Percentiles rank a stretch among this genome's conserved stretches.
phyloP scores from a whole-genome alignment of 2,329 filamentous ascomycete genomes.

The Beauveria sp. region DNA sequence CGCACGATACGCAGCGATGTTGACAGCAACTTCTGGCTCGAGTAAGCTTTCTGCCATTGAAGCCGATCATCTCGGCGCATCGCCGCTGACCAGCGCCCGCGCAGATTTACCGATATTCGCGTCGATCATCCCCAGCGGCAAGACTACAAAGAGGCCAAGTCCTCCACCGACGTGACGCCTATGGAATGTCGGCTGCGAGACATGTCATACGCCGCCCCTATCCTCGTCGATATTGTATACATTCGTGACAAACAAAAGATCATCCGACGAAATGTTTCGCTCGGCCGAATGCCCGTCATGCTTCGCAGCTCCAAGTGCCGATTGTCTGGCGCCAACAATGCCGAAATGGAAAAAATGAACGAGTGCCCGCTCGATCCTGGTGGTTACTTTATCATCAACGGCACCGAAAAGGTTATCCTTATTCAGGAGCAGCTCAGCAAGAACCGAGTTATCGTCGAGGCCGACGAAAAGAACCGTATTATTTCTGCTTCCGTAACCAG shows the following conservation, averaged over 20 bases:
- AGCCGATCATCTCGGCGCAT: background rate
- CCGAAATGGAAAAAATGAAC: conserved; percentile 84
- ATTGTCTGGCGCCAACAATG: conserved; percentile 73
- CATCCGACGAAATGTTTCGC: conserved; percentile 66
- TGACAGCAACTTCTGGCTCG: conserved; percentile 86
- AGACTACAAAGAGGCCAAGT: conserved; percentile 64
- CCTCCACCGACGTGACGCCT: conserved; percentile 71
- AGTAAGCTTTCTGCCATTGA: conserved; percentile 34
- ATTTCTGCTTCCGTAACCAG: conserved; percentile 95
- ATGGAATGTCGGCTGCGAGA: conserved; percentile 96
- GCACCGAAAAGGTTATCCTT: conserved; percentile 96
- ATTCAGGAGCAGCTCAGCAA: conserved; percentile 99
- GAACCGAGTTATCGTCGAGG: conserved; percentile 96
- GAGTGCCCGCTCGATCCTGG: conserved; percentile 95
- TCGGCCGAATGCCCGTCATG: conserved; percentile 95
- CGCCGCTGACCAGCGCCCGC: background rate
- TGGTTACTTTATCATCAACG: conserved; percentile 95
- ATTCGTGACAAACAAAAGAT: conserved; percentile 72
- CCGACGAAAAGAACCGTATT: conserved; percentile 82
- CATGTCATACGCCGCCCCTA: conserved; percentile 95
- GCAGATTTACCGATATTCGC: conserved; percentile 74
- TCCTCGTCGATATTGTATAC: conserved; percentile 87
- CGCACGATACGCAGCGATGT: conserved; percentile 84
- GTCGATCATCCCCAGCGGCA: conserved; percentile 74
- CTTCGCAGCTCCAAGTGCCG: conserved; percentile 91